Conservation (phyloP, 176 grass and related monocot genomes). For the Pontederia crassipes region DNA sequence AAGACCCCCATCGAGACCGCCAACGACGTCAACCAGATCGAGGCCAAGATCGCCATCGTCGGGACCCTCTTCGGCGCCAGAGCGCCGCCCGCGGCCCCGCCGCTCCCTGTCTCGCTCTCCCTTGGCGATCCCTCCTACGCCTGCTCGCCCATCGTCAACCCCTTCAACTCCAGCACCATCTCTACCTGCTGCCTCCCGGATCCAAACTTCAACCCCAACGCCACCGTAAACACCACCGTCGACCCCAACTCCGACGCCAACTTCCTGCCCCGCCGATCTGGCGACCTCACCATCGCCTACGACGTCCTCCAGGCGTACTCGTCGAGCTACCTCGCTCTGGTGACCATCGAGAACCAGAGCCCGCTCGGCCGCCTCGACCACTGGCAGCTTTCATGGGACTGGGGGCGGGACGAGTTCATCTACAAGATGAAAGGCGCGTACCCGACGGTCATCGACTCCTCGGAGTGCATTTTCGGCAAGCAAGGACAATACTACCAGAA, state of each 20-base stretch:
- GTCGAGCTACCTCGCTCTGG: slow-evolving; percentile 63
- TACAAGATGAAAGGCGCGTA: slow-evolving; percentile 63
- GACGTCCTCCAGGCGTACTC: slow-evolving; percentile 57
- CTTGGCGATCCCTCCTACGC: slow-evolving; percentile 40
- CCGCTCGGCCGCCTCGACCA: slow-evolving; percentile 86
- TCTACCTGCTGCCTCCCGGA: slow-evolving; percentile 62
- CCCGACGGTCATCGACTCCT: slow-evolving; percentile 40
- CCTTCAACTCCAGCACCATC: slow-evolving; percentile 3
- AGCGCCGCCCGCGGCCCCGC: not conserved
- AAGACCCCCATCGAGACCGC: not conserved
- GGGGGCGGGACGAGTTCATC: slow-evolving; percentile 74
- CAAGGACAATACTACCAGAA: slow-evolving; percentile 47
- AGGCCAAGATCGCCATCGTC: slow-evolving; percentile 33
- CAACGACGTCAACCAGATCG: slow-evolving; percentile 45
- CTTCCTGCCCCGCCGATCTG: slow-evolving; percentile 45
- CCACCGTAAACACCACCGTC: slow-evolving; percentile 18
- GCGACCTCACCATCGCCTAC: slow-evolving; percentile 81
- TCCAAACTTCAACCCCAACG: slow-evolving; percentile 38
- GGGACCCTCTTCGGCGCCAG: slow-evolving; percentile 47
- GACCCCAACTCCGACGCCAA: slow-evolving; percentile 34
- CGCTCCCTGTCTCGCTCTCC: slow-evolving; percentile 20
- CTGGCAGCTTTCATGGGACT: slow-evolving; percentile 72
- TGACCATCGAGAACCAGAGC: slow-evolving; percentile 77
- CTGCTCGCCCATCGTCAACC: slow-evolving; percentile 25
- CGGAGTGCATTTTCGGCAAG: slow-evolving; percentile 53